These are phyloP conservation scores for Raddia guianensis DNA, from an alignment of 176 grass and related monocot genomes.

Conservation along the genomic window DNA sequence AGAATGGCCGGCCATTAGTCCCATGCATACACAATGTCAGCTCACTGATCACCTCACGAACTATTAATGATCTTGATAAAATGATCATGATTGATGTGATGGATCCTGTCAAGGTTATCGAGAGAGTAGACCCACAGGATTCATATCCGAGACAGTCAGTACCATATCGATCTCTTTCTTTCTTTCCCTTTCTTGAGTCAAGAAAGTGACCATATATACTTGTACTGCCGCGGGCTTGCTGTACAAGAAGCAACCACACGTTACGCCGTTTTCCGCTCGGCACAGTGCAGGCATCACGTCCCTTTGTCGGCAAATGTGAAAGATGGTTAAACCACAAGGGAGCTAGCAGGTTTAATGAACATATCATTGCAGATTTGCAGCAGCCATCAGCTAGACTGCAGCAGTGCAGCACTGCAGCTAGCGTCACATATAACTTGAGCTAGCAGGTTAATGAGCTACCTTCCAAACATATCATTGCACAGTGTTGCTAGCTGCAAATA, in stretches of 20 bases:
- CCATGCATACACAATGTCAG: no score
- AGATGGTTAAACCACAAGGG: not conserved
- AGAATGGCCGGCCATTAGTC: no score
- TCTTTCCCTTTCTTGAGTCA: not conserved
- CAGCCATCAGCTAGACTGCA: not conserved
- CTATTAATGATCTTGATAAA: no score
- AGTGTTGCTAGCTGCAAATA: no score
- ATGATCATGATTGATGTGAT: no score
- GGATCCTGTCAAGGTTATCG: no score
- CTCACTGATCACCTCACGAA: no score
- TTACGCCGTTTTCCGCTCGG: not conserved
- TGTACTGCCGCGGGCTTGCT: not conserved
- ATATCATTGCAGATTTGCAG: conserved; percentile 20
- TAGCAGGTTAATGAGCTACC: no score
- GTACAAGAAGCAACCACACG: not conserved
- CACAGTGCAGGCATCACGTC: not conserved
- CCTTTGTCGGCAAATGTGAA: conserved; percentile 12
- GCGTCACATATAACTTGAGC: not conserved
- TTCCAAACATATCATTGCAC: no score
- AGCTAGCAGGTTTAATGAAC: not conserved
- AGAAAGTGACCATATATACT: not conserved
- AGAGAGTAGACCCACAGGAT: no score
- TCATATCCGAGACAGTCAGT: not conserved
- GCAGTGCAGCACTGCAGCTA: no score
- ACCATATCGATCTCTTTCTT: not conserved